Evolutionary conservation across 805 yeast species (phyloP), one percentile per base, ranked within the genome.

Genomic region (Candida maris): DNA sequence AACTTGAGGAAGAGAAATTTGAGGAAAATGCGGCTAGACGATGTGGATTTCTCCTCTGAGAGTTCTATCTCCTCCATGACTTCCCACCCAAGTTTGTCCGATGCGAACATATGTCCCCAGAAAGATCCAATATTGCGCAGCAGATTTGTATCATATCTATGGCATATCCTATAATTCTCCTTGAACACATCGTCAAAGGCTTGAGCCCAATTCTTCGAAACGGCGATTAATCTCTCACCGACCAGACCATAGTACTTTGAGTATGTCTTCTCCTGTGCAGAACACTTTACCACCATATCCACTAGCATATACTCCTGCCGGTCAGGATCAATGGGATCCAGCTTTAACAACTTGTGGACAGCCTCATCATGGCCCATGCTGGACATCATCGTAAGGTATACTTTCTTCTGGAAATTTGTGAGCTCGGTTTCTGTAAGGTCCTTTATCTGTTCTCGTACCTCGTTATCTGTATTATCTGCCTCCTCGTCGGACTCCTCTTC

Each of bases 311-410:
- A 59, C 46, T 79, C 75, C 30, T 73, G 67, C 6, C 65, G 56
- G 10, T 48, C 54, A 1, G 64, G 60, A 10, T 70, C 63, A 6
- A 68, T 51, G 2, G 68, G 62, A 4, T 54, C 42, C 9, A 85
- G 51, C 51, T 73, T 75, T 27, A 85, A 48, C 5, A 93, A 61
- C 57, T 89, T 89, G 57, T 89, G 97, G 1, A 86, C 88, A 1
- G 95, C 91, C 65, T 93, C 98, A 47, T 86, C 95, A 4, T 89
- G 79, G 0, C 94, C 81, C 81, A 91, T 75, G 41, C 95, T 79
- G 16, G 96, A 86, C 81, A 85, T 87, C 7, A 93, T 65, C 0
- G 91, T 81, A 19, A 89, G 63, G 50, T 91, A 91, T 2, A 91
- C 82, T 1, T 73, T 73, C 49, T 86, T 86, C 48, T 86, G 86